Base-by-base conservation (phyloP, 495 filamentous ascomycete species). In the Beverwykella pulmonaria region DNA sequence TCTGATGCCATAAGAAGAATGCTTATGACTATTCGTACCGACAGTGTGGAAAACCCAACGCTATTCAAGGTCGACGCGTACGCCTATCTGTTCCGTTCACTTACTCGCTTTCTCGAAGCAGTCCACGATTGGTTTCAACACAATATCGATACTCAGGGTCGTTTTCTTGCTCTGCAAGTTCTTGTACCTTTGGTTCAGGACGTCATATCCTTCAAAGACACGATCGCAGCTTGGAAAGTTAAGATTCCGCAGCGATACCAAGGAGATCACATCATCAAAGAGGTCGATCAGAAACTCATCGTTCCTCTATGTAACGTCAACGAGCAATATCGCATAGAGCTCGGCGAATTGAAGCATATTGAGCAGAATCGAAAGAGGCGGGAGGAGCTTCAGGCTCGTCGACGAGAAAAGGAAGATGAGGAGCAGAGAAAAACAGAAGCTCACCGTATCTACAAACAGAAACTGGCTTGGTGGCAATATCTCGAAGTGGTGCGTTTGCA, bases 401-500 rank as follows among this genome's bases (percentile, higher is more conserved):
- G 26, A 23, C 48, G 19, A 15, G 22, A 50, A 27, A 8, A 26
- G 36, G 32, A 59, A 29, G 49, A 65, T 19, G 54, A 56, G 1
- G 34, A 71, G 19, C 19, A 27, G 25, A 22, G 48, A 12, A 67
- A 48, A 49, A 34, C 23, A 32, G 14, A 46, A 8, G 36, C 46
- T 20, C 12, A 17, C 0, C 23, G 6, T 14, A 15, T 49, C 5
- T 36, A 20, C 14, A 59, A 53, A 26, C 14, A 23, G 30, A 61
- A 57, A 23, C 48, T 50, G 52, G 22, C 39, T 17, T 49, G 49
- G 12, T 69, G 70, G 70, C 36, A 52, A n/a, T 9, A 53, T 29
- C 66, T 72, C 1, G 66, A 72, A 53, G 20, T 67, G 9, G n/a
- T 9, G n/a, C 61, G 70, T 9, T 26, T 65, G 25, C 9, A 41